A percentile compares a stretch with the other conserved stretches of the same genome.
Evolutionary conservation across 2,329 filamentous ascomycete species (phyloP).

Genomic region (Trichophyton simii): DNA sequence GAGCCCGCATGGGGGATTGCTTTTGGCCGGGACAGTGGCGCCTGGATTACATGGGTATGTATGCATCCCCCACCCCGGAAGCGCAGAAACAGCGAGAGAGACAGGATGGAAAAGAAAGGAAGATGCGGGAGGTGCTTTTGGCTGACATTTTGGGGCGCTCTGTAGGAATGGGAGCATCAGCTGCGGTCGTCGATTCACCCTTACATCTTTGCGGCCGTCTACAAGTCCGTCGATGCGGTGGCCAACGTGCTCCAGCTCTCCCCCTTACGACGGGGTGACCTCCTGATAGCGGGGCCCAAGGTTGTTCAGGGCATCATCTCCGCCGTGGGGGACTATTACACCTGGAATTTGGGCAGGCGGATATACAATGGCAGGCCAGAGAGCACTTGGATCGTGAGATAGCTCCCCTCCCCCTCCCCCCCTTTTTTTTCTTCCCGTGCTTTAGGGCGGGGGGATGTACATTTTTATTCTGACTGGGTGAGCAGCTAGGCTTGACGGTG

Average conservation of each 20-base stretch:
- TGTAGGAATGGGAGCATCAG: slow-evolving; percentile 83
- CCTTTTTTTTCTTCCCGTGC: not conserved
- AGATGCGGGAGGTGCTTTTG: not conserved
- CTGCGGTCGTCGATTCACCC: slow-evolving; percentile 87
- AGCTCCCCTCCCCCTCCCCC: not conserved
- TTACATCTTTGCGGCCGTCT: slow-evolving; percentile 66
- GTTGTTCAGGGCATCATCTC: slow-evolving; percentile 65
- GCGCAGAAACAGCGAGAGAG: not conserved
- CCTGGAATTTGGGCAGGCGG: slow-evolving; percentile 65
- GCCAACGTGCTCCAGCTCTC: slow-evolving; percentile 44
- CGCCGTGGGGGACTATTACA: slow-evolving; percentile 70
- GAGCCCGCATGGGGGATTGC: slow-evolving; percentile 87
- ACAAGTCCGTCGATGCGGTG: slow-evolving; percentile 48
- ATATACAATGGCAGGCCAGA: slow-evolving; percentile 57
- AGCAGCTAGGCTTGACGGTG: slow-evolving; percentile 55
- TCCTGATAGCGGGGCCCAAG: slow-evolving; percentile 62
- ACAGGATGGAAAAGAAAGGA: slow-evolving; percentile 4
- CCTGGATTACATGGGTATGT: slow-evolving; percentile 97
- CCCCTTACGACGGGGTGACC: slow-evolving; percentile 46
- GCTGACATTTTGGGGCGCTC: not conserved
- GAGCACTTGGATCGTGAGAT: slow-evolving; percentile 58
- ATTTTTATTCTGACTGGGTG: slow-evolving; percentile 8
- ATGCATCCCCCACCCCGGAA: slow-evolving; percentile 23
- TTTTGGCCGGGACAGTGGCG: slow-evolving; percentile 63
- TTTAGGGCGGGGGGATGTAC: too few relatives aligned